phyloP scores from a whole-genome alignment of 345 rosid species.

The Ricinus communis region DNA sequence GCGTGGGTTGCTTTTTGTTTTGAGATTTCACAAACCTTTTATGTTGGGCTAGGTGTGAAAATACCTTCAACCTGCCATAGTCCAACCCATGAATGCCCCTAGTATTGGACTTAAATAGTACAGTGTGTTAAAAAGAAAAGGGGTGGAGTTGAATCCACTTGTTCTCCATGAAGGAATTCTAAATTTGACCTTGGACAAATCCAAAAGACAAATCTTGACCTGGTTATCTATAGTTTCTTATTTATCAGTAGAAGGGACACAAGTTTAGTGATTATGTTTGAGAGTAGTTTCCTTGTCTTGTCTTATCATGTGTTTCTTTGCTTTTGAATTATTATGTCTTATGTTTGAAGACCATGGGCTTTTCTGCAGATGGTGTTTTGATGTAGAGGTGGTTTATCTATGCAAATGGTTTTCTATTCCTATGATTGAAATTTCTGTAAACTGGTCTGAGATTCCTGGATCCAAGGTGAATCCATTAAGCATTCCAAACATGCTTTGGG shows the following conservation, averaged over 20 bases:
- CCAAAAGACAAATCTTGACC: not conserved
- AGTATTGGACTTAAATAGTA: too few species aligned
- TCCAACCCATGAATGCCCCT: too few species aligned
- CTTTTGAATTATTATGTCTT: not conserved
- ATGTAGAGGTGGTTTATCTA: slow-evolving; percentile 84
- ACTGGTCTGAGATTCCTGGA: slow-evolving; percentile 96
- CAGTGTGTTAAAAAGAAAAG: too few species aligned
- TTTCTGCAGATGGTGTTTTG: slow-evolving; percentile 92
- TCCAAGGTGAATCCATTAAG: slow-evolving; percentile 86
- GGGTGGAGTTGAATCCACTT: not conserved
- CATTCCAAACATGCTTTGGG: slow-evolving; percentile 98
- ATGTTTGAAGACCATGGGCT: not conserved
- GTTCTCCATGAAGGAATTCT: not conserved
- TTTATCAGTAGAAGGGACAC: too few species aligned
- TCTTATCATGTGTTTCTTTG: not conserved
- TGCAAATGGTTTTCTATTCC: slow-evolving; percentile 83
- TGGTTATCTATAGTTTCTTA: not conserved
- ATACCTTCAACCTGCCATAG: too few species aligned
- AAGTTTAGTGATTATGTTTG: not conserved
- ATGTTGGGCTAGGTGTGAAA: too few species aligned
- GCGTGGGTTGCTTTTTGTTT: too few species aligned
- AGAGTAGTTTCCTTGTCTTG: not conserved
- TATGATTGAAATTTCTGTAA: slow-evolving; percentile 79
- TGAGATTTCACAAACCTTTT: too few species aligned
- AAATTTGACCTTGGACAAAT: not conserved